A percentile compares a stretch with the other conserved stretches of the same genome.
These are phyloP conservation scores for Brassica carinata DNA, from an alignment of 345 rosid genomes.

Conservation along the genomic window DNA sequence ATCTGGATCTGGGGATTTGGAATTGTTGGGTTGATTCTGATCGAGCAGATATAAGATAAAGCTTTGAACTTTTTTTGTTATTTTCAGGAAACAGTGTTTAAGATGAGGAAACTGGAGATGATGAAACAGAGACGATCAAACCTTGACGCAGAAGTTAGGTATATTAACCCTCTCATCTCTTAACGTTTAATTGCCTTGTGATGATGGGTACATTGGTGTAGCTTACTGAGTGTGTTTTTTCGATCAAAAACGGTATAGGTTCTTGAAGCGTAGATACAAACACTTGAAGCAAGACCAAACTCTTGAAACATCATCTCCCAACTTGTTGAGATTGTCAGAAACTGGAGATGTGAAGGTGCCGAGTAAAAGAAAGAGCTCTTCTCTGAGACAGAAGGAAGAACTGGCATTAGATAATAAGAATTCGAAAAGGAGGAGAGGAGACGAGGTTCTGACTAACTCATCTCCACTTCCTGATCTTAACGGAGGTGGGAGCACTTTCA, in stretches of 20 bases:
- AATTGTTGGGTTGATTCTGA: conserved; percentile 6
- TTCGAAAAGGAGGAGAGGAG: conserved; percentile 41
- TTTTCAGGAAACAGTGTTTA: conserved; percentile 67
- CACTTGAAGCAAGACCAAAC: conserved; percentile 56
- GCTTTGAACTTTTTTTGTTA: not conserved
- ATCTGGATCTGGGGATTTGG: conserved; percentile 45
- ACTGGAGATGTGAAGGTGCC: conserved; percentile 28
- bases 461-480: conserved; percentile 43
- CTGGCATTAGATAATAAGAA: conserved; percentile 31
- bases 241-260: conserved; percentile 46
- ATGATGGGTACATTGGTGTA: not conserved
- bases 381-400: conserved; percentile 32
- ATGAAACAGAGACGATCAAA: conserved; percentile 54
- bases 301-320: conserved; percentile 6
- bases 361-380: conserved; percentile 40
- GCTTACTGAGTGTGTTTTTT: conserved; percentile 22
- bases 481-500: conserved; percentile 49
- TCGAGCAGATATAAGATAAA: not conserved
- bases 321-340: conserved; percentile 21
- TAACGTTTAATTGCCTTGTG: not conserved
- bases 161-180: conserved; percentile 13
- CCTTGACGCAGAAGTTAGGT: conserved; percentile 78
- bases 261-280: conserved; percentile 63
- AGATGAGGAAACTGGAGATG: conserved; percentile 55
- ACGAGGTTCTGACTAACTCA: conserved; percentile 22